Evolutionary conservation across 148 eudicot genomes (phyloP), one percentile per base, ranked within the genome.

Genomic region (Bassia scoparia): DNA sequence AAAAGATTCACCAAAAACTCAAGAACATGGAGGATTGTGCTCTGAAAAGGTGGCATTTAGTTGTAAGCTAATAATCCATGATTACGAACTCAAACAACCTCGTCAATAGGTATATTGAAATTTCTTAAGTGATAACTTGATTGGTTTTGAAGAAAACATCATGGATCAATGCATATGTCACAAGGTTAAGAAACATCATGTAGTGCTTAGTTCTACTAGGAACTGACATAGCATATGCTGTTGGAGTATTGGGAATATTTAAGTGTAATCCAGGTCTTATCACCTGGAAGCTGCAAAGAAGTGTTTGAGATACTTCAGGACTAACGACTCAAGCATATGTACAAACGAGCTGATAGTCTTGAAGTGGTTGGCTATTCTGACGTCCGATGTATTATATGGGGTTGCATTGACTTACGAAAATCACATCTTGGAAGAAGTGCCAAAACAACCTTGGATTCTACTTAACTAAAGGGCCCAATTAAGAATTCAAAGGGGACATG

Each of bases 151-250:
- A 23, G 65, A 70, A 12, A 54, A 21, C 15, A 70, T 55, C 31
- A 54, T 53, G 62, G 31, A 54, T 70, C 29, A 54, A 34, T 54
- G 62, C 14, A 70, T 53, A 35, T 70, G 55, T 49, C 49, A 17
- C 4, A 54, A 21, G 33, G 62, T 52, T 52, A 52, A 24, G n/a
- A 21, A 21, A 23, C n/a, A 21, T 52, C 2, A 52, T 17, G 23
- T 52, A 52, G n/a, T 52, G 55, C 23, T 52, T 15, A 46, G 50
- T 7, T 46, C 16, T 46, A 15, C 16, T 4, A 7, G 5, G 12
- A 15, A 46, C 50, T 9, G 50, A 46, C 50, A 46, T 9, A 3
- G 50, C 50, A 46, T 46, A 46, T 46, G 50, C 50, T 46, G 50
- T 46, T 46, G 50, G 50, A 46, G 50, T 46, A 46, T 46, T 46